Percentiles rank a stretch among this genome's conserved stretches.
Evolutionary conservation across 2,329 filamentous ascomycete genomes (phyloP).

Genomic region (Cadophora luteo-olivacea): DNA sequence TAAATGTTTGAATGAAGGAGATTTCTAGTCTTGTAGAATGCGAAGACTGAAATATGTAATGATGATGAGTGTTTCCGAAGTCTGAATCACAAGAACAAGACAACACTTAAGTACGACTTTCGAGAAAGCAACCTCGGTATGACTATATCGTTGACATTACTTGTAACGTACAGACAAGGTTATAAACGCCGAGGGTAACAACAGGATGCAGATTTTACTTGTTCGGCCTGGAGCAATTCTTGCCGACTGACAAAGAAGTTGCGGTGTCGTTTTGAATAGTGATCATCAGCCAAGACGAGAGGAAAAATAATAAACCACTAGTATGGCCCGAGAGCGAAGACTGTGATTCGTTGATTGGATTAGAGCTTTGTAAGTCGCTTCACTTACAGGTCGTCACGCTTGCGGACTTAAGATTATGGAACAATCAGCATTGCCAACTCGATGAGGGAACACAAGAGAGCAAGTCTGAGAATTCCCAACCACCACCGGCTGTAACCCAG

Average conservation of each 20-base stretch:
- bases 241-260: neutral
- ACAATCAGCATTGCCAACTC: constrained; percentile 1
- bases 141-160: neutral
- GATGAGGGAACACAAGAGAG: no score
- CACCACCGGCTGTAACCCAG: no score
- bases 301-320: no score
- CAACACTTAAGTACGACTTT: neutral
- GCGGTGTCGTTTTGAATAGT: constrained; percentile 4
- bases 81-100: neutral
- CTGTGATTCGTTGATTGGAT: neutral
- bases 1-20: neutral
- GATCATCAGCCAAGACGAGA: neutral
- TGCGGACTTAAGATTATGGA: constrained; percentile 12
- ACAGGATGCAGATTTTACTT: neutral
- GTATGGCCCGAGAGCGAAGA: no score
- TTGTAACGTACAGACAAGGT: neutral
- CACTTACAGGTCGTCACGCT: neutral
- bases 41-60: neutral
- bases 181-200: constrained; percentile 5
- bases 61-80: neutral
- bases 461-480: no score
- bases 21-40: neutral
- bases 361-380: neutral
- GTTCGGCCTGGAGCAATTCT: neutral
- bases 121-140: neutral